Evolutionary conservation across 2,329 filamentous ascomycete species (phyloP).

Genomic region (Botrytis galanthina): DNA sequence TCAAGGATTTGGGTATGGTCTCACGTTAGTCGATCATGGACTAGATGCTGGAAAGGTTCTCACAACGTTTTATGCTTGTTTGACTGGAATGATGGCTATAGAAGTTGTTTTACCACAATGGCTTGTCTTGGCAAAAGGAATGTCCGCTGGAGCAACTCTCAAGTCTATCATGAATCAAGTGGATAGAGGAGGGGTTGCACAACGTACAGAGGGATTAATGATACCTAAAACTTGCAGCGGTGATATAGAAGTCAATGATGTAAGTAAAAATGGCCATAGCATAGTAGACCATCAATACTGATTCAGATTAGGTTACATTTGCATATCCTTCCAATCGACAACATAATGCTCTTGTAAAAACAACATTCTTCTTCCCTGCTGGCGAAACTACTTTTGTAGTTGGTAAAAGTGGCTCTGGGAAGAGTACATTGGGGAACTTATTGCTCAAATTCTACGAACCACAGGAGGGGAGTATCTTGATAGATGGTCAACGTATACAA

Average conservation of each 20-base stretch:
- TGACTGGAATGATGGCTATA: conserved; percentile 73
- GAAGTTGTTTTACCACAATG: conserved; percentile 74
- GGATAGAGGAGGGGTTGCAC: conserved; percentile 31
- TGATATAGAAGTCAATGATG: conserved; percentile 66
- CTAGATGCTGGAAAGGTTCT: conserved; percentile 66
- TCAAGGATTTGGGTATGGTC: conserved; percentile 86
- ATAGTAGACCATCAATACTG: conserved; percentile 6
- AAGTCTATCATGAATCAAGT: conserved; percentile 44
- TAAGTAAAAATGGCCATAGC: conserved; percentile 42
- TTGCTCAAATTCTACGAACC: conserved; percentile 76
- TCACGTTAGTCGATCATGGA: conserved; percentile 60
- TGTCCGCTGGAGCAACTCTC: conserved; percentile 67
- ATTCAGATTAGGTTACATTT: conserved; percentile 65
- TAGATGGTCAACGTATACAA: conserved; percentile 66
- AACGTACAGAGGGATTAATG: conserved; percentile 37
- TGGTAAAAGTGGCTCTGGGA: conserved; percentile 85
- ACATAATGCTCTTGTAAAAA: conserved; percentile 56
- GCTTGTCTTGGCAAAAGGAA: conserved; percentile 75
- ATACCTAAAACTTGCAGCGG: conserved; percentile 54
- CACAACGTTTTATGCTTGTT: conserved; percentile 80
- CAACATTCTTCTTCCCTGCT: conserved; percentile 67
- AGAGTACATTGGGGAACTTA: conserved; percentile 82
- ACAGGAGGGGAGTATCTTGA: conserved; percentile 58
- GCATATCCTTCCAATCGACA: conserved; percentile 71
- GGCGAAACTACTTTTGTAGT: conserved; percentile 77